phyloP scores from a whole-genome alignment of 2,329 filamentous ascomycete genomes.

The Fusarium azukiicola region DNA sequence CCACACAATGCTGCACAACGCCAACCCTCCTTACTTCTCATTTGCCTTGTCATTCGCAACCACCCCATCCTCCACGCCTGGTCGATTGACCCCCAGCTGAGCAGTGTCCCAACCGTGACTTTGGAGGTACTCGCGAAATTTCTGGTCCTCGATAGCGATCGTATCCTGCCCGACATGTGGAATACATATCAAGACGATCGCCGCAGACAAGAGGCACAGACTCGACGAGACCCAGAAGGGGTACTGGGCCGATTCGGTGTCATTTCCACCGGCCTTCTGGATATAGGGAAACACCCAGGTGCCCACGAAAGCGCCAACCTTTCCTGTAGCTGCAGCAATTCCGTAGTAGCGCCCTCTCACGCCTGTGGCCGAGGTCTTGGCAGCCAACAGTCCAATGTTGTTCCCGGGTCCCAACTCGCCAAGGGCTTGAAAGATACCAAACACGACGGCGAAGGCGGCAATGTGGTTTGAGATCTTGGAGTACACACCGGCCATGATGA shows the following conservation, averaged over 20 bases:
- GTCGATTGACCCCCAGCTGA: background rate
- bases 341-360: constrained; percentile 89
- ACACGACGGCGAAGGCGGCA: constrained; percentile 63
- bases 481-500: constrained; percentile 93
- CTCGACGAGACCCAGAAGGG: constrained; percentile 93
- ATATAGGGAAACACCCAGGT: constrained; percentile 91
- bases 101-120: constrained; percentile 83
- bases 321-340: constrained; percentile 86
- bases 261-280: constrained; percentile 77
- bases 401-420: constrained; percentile 88
- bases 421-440: constrained; percentile 63
- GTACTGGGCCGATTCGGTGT: constrained; percentile 85
- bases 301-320: constrained; percentile 92
- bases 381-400: constrained; percentile 93
- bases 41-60: constrained; percentile 29
- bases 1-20: too few relatives aligned
- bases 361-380: constrained; percentile 93
- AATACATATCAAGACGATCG: constrained; percentile 78
- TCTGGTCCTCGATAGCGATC: constrained; percentile 87
- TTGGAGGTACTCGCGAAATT: constrained; percentile 88
- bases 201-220: constrained; percentile 88
- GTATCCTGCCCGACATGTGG: constrained; percentile 93
- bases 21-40: constrained; percentile 30
- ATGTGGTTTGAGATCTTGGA: constrained; percentile 79
- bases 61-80: constrained; percentile 42